phyloP scores from a whole-genome alignment of 2,329 filamentous ascomycete genomes.

The Taxawa tesnikishii region DNA sequence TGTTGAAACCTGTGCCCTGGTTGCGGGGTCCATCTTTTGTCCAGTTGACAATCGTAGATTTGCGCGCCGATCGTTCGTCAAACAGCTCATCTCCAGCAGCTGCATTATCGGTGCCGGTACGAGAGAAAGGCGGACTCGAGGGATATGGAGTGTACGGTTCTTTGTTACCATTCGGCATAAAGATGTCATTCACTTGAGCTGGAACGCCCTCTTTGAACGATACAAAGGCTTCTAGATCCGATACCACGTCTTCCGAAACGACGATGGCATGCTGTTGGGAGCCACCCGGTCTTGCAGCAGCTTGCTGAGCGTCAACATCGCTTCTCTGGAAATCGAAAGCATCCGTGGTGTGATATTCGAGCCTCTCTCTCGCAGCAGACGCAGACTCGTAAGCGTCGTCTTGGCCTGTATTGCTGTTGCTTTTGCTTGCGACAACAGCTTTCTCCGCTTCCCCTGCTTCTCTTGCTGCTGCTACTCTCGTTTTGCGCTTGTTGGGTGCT shows the following conservation, averaged over 20 bases:
- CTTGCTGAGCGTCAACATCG: no score
- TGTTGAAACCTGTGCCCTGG: conserved; percentile 12
- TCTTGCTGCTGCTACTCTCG: not conserved
- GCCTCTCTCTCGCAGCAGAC: no score
- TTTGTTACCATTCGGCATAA: not conserved
- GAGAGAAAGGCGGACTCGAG: not conserved
- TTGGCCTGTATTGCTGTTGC: not conserved
- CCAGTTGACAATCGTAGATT: conserved; percentile 16
- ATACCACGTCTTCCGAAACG: not conserved
- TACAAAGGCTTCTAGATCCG: not conserved
- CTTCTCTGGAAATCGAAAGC: no score
- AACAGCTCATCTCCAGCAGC: conserved; percentile 1
- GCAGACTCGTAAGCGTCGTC: not conserved
- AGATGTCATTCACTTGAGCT: no score
- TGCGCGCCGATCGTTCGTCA: conserved; percentile 8
- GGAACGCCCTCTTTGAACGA: no score
- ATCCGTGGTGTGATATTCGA: no score
- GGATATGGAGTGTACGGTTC: conserved; percentile 1
- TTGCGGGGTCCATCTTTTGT: conserved; percentile 17
- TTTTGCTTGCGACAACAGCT: not conserved
- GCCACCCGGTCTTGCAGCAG: no score
- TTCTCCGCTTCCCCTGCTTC: conserved; percentile 1
- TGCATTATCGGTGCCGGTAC: not conserved
- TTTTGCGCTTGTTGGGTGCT: conserved; percentile 1
- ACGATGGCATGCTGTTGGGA: not conserved